Percentiles rank a stretch among this genome's conserved stretches.
These are phyloP conservation scores for Neostapfia colusana DNA, from an alignment of 176 grass and related monocot genomes.

Conservation along the genomic window DNA sequence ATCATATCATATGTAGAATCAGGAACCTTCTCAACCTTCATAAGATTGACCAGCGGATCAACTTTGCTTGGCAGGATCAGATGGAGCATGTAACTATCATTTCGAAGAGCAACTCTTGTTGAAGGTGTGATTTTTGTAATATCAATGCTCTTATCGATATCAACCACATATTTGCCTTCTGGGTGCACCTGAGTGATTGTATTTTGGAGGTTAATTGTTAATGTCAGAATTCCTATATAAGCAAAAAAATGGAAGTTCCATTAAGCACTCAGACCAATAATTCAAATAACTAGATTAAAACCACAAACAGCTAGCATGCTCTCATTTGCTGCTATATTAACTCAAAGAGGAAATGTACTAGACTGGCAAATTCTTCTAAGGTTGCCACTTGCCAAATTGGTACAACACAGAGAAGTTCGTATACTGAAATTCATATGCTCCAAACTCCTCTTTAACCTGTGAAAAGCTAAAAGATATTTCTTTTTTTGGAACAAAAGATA, in stretches of 20 bases:
- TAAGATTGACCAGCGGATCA: conserved; percentile 95
- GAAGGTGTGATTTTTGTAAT: conserved; percentile 97
- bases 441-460: background rate
- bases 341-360: background rate
- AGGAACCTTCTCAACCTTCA: conserved; percentile 99
- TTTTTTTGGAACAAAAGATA: background rate
- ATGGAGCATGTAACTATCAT: conserved; percentile 97
- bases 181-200: conserved; percentile 80
- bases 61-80: conserved; percentile 93
- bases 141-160: conserved; percentile 95
- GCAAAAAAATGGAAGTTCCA: background rate
- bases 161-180: conserved; percentile 97
- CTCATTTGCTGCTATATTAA: background rate
- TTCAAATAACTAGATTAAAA: background rate
- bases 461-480: background rate
- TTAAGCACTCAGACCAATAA: background rate
- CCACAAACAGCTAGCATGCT: background rate
- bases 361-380: background rate
- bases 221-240: background rate
- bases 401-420: background rate
- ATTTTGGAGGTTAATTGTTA: conserved; percentile 27
- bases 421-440: background rate
- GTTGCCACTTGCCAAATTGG: background rate
- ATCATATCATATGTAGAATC: conserved; percentile 99
- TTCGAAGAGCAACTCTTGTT: conserved; percentile 96